These are phyloP conservation scores for Wickerhamiella cacticola DNA, from an alignment of 805 yeast genomes.

Conservation along the genomic window DNA sequence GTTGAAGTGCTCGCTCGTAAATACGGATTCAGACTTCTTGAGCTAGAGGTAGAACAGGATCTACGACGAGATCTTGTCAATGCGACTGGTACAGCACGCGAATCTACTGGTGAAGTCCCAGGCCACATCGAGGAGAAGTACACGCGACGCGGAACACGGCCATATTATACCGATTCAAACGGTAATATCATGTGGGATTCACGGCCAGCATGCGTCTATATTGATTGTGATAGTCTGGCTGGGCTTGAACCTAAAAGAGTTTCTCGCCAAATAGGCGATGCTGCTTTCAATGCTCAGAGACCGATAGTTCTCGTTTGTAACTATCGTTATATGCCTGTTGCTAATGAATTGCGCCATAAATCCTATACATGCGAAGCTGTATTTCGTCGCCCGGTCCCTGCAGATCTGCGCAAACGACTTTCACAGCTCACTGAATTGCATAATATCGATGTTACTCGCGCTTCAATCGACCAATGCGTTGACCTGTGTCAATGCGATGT, in stretches of 20 bases:
- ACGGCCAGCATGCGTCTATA: conserved; percentile 11
- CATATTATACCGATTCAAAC: not conserved
- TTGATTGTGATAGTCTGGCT: conserved; percentile 11
- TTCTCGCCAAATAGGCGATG: not conserved
- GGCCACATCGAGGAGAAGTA: not conserved
- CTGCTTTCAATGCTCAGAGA: not conserved
- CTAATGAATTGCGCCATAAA: conserved; percentile 1
- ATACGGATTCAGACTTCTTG: conserved; percentile 8
- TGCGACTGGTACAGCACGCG: conserved; percentile 7
- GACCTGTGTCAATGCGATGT: conserved; percentile 6
- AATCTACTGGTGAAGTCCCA: conserved; percentile 6
- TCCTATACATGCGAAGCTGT: not conserved
- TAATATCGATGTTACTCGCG: not conserved
- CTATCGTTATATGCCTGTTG: not conserved
- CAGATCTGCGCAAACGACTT: conserved; percentile 6
- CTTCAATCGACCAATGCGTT: not conserved
- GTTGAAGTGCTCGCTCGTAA: conserved; percentile 50
- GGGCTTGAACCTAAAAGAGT: conserved; percentile 7
- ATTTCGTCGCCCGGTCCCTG: not conserved
- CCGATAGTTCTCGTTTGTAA: conserved; percentile 9
- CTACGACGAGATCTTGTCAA: not conserved
- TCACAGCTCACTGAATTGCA: not conserved
- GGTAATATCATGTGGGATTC: conserved; percentile 9
- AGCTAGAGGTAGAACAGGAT: not conserved
- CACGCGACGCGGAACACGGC: not conserved